Evolutionary conservation across 495 filamentous ascomycete genomes (phyloP), one percentile per base, ranked within the genome.

Genomic region (Podospora australis): DNA sequence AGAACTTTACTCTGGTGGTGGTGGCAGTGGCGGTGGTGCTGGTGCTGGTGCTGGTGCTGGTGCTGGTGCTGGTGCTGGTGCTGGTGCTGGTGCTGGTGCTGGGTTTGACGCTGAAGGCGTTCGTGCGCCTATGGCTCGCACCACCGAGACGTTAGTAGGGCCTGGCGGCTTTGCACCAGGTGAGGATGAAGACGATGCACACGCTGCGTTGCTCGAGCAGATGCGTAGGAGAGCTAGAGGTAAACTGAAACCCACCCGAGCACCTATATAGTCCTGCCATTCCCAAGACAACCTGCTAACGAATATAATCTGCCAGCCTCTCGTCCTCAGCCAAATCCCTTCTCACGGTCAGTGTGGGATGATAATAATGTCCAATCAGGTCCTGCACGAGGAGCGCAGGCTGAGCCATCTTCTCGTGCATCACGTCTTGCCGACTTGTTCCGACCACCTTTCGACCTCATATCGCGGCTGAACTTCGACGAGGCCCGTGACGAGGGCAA

Each of bases 111-210:
- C 73, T 14, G 82, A 87, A 52, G 83, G 72, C 11, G 84, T 97
- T 29, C 77, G 92, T 56, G 92, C 94, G 30, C 92, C 92, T 22
- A 90, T 98, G 69, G 88, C 83, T 30, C 81, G 89, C 49, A 94
- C 84, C 13, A 92, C 86, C 16, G 94, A 97, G 68, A 96, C 87
- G 1, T 77, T 98, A 32, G 83, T 96, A 24, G 90, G 83, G 2
- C 86, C 86, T 11, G 52, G 53, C 53, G 13, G 58, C 52, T 51
- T 43, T 42, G 68, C n/a, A n/a, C n/a, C 78, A 25, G 79, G 84
- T 48, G 68, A 63, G 43, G 75, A 80, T 49, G 74, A 76, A 34
- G 79, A 77, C 46, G 75, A 83, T 42, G 75, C 83, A 66, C 70
- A 80, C 44, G 73, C 78, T 25, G 77, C 80, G 48, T 70, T 91